Evolutionary conservation across 2,329 filamentous ascomycete genomes (phyloP), one percentile per base, ranked within the genome.

Genomic region (Pleoardoris graminearum): DNA sequence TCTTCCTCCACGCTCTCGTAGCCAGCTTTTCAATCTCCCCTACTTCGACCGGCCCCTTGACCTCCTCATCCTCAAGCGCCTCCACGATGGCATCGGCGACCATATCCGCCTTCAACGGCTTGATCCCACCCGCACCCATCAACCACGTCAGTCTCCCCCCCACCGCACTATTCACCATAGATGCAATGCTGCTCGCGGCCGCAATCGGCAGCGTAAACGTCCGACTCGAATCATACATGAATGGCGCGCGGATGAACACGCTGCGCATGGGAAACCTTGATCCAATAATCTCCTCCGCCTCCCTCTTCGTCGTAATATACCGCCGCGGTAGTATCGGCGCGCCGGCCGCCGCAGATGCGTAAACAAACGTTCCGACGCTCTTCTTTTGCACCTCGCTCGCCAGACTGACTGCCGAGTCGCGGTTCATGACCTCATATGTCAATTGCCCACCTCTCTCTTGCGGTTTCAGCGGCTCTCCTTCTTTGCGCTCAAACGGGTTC

Each of bases 351-450:
- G 94, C 94, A 30, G 91, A 96, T 55, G 99, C 87, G 78, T 91
- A 97, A 54, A 88, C 85, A 70, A 96, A 97, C 0, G 86, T 84
- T 16, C 80, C 76, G 12, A 87, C 86, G 30, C 84, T 80, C 54
- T 85, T 83, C 29, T 77, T 77, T 22, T 82, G 81, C 1, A 91
- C 86, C 70, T 93, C 89, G 66, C 87, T 85, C 12, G 93, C 94
- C 12, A 97, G 81, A 49, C 87, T 83, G 55, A 97, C 85, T 42
- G 93, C 93, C 77, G 82, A 82, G 76, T 97, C 93, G 51, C 94
- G 84, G 77, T 99, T 99, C 91, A 99, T 97, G 55, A 91, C 81
- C 78, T 97, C 94, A 77, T 99, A 99, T 16, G 93, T 97, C 65
- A 96, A 80, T 75, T 94, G 89, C 22, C 86, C 86, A 62, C 86